phyloP scores from a whole-genome alignment of 305 asterid species.

The Fraxinus ornus region DNA sequence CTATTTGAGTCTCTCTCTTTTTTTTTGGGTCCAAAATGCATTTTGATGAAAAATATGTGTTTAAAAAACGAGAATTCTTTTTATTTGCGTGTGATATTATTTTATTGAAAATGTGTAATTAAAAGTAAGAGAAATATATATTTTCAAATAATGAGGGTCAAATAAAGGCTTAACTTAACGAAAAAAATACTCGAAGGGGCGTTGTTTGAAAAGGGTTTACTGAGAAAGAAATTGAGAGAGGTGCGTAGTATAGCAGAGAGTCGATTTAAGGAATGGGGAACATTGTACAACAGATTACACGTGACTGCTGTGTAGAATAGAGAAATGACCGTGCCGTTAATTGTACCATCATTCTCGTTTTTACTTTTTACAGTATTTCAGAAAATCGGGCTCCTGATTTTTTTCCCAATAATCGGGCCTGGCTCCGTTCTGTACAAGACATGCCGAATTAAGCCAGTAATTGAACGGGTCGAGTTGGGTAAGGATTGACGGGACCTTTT shows the following conservation, averaged over 20 bases:
- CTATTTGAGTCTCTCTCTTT: no score
- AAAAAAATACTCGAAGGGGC: neutral
- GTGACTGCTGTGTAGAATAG: slow-evolving; percentile 35
- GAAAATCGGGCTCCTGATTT: neutral
- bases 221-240: neutral
- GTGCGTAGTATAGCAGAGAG: neutral
- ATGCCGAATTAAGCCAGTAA: neutral
- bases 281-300: slow-evolving; percentile 42
- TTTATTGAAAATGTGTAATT: no score
- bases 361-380: neutral
- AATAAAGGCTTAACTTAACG: neutral
- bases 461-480: neutral
- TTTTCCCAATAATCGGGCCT: neutral
- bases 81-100: no score
- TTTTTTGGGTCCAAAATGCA: no score
- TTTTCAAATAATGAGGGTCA: no score
- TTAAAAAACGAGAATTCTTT: no score
- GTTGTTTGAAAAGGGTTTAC: neutral
- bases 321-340: slow-evolving; percentile 15
- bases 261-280: slow-evolving; percentile 21
- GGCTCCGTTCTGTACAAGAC: neutral
- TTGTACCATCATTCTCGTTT: slow-evolving; percentile 7
- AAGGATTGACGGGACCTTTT: neutral
- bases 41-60: no score
- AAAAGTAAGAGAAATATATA: no score